Evolutionary conservation across 2,329 filamentous ascomycete genomes (phyloP), one percentile per base, ranked within the genome.

Genomic region (Alternaria viburni): DNA sequence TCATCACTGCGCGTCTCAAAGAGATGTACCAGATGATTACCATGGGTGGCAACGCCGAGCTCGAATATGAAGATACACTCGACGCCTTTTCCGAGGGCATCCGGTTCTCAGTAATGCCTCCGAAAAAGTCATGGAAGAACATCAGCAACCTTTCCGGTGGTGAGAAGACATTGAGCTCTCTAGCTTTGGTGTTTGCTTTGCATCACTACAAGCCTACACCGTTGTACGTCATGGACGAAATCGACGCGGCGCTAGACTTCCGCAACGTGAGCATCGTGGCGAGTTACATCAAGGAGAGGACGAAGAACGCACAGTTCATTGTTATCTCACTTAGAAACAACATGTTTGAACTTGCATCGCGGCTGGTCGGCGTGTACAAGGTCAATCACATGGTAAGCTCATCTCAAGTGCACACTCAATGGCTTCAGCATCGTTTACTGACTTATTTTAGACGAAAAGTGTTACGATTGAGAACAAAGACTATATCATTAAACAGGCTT

Each of bases 11-110:
- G 23, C 91, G 95, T 1, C 86, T 99, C 49, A 99, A 99, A 84
- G 96, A 99, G 77, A 99, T 99, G 96, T 99, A 99, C 83, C 96
- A 99, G 79, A 97, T 99, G 94, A 99, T 99, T 79, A 99, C 96
- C 21, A 98, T 99, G 93, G 96, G 96, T 65, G 96, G 96, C 59
- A 99, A 99, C 74, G 96, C 96, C 0, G 96, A 99, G 82, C 88
- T 99, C 12, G 96, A 99, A 80, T 89, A 99, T 23, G 96, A 99
- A 44, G 96, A 99, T 83, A 95, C 91, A 17, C 85, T 99, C 3
- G 96, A 99, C 79, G 96, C 96, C 0, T 99, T 99, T 84, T 93
- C 92, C 7, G 96, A 99, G 81, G 96, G 96, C 25, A 98, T 99
- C 66, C 80, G 97, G 51, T 99, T 99, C 84, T 95, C 91, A 59